Conservation (phyloP, 1,284 basidiomycete genomes). For the Cystobasidiaceae sp. region DNA sequence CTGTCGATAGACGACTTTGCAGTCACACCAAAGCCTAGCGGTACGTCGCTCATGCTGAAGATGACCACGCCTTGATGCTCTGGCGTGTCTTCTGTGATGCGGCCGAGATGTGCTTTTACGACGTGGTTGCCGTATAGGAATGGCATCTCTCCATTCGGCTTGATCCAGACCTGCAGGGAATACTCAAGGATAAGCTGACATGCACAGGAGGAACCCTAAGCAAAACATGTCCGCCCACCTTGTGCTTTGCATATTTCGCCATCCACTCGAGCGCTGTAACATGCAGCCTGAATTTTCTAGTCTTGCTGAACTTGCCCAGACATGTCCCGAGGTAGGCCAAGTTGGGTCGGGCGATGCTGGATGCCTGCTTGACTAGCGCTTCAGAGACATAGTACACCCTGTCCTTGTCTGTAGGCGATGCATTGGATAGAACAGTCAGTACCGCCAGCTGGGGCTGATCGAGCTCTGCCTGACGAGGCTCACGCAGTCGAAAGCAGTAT, state of each 20-base stretch:
- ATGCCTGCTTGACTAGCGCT: conserved; percentile 83
- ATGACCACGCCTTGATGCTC: conserved; percentile 98
- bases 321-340: conserved; percentile 92
- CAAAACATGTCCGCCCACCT: conserved; percentile 55
- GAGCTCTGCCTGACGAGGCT: background rate
- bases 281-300: conserved; percentile 95
- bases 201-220: background rate
- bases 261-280: conserved; percentile 89
- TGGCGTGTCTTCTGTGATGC: conserved; percentile 97
- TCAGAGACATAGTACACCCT: conserved; percentile 89
- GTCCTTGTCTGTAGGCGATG: conserved; percentile 33
- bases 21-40: conserved; percentile 95
- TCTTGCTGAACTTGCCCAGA: conserved; percentile 96
- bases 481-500: conserved; percentile 77
- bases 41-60: conserved; percentile 89
- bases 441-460: conserved; percentile 58
- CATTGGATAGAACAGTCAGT: conserved; percentile 45
- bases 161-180: conserved; percentile 85
- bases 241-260: conserved; percentile 96
- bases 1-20: conserved; percentile 94
- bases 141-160: conserved; percentile 98
- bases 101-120: conserved; percentile 95
- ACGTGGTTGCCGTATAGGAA: conserved; percentile 99
- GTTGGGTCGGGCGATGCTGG: conserved; percentile 86
- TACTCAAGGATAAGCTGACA: conserved; percentile 32